Evolutionary conservation across 192 early-diverging fungal genomes (phyloP), one percentile per base, ranked within the genome.

Genomic region (Paraglomus brasilianum): DNA sequence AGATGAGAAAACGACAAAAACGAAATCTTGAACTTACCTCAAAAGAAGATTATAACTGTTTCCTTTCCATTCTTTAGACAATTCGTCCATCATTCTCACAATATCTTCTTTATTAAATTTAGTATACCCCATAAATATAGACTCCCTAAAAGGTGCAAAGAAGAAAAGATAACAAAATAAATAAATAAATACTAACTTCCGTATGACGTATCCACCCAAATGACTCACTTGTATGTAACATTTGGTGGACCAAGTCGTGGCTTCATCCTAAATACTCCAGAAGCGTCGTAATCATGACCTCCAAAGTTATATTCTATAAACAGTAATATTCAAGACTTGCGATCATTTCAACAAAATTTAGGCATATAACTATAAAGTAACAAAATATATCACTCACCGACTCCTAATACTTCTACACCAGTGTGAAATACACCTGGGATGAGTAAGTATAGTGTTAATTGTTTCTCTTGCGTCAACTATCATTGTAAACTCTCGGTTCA

Each of bases 291-390:
- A 39, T 76, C 78, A 60, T 80, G 78, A 30, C 78, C 78, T 45
- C 78, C 78, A 70, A 80, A 80, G 48, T 74, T 76, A 52, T 75
- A 80, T 65, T 80, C 78, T 79, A 48, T 38, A 22, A 40, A 5
- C 50, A 60, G 19, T 8, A 17, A 48, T 22, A 24, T 9, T 66
- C 0, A 10, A 61, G 3, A 66, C 14, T 36, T 14, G 40, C 11
- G 5, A 30, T 39, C 49, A 65, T 52, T 14, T n/a, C 21, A 40
- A 17, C 14, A 42, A 5, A 14, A 24, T 42, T 30, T 49, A 7
- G 8, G 10, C 10, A 36, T 63, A 21, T n/a, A 1, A 50, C 6
- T 10, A 3, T 45, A 47, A 22, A 36, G 45, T 22, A 47, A 50
- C 15, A 47, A 5, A 0, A 46, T 2, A 11, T 21, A 10, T 5